Evolutionary conservation across 345 rosid genomes (phyloP).

Genomic region (Camelina laxa): DNA sequence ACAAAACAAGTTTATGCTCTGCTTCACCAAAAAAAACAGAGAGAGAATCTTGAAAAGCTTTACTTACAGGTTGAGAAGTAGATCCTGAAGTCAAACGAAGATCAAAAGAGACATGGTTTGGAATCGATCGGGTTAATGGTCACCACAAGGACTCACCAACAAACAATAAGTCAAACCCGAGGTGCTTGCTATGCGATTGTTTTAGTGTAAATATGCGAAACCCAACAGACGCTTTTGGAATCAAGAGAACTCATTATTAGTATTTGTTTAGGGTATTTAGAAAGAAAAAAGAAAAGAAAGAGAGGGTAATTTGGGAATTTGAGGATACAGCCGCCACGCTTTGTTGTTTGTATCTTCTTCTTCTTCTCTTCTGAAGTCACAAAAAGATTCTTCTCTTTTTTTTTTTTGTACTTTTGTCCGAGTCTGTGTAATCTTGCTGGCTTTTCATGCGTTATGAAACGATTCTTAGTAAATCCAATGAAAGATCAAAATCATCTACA

Average conservation of each 20-base stretch:
- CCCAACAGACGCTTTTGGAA: constrained; percentile 20
- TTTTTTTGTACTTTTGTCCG: constrained; percentile 9
- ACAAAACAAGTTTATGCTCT: constrained; percentile 5
- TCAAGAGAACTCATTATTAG: constrained; percentile 9
- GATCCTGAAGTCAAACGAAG: constrained; percentile 35
- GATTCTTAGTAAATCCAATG: constrained; percentile 5
- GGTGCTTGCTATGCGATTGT: background rate
- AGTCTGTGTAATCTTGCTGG: background rate
- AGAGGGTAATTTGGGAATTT: constrained; percentile 33
- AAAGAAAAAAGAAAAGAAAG: background rate
- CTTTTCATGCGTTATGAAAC: constrained; percentile 21
- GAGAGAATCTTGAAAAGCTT: background rate
- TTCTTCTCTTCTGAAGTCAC: background rate
- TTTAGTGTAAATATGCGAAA: constrained; percentile 22
- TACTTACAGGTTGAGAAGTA: constrained; percentile 34
- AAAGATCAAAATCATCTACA: background rate
- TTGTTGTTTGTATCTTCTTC: constrained; percentile 12
- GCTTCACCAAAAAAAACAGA: constrained; percentile 25
- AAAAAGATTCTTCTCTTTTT: constrained; percentile 10
- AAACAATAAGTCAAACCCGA: too few species aligned
- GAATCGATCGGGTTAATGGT: too few species aligned
- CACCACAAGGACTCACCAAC: too few species aligned
- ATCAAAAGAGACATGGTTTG: constrained; percentile 18
- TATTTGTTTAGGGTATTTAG: background rate
- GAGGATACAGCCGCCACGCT: constrained; percentile 39